Conservation (phyloP, 306 rosid species). For the Castanopsis chinensis region DNA sequence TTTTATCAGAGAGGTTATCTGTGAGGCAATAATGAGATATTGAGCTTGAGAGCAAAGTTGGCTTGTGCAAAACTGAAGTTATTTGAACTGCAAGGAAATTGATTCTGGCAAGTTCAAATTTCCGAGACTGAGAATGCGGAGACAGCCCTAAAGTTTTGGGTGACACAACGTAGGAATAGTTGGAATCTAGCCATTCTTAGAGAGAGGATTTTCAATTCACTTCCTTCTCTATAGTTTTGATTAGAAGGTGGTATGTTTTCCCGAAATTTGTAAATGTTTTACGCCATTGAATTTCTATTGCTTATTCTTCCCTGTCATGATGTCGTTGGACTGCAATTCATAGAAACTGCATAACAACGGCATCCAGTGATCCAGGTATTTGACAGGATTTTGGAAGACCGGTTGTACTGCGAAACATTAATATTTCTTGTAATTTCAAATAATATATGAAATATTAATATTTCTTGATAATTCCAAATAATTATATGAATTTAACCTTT, state of each 20-base stretch:
- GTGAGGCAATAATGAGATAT: constrained; percentile 34
- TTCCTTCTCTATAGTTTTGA: constrained; percentile 1
- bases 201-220: neutral
- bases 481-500: too few relatives aligned
- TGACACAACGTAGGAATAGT: constrained; percentile 6
- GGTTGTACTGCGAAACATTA: neutral
- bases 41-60: constrained; percentile 22
- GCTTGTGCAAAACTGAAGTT: neutral
- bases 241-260: constrained; percentile 3
- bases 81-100: neutral
- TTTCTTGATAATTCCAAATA: too few relatives aligned
- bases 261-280: neutral
- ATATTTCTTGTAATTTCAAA: neutral
- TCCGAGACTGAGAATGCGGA: constrained; percentile 1
- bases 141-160: constrained; percentile 9
- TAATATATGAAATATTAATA: too few relatives aligned
- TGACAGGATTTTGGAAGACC: neutral
- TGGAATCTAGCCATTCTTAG: neutral
- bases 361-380: neutral
- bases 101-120: neutral
- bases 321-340: neutral
- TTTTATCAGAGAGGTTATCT: constrained; percentile 71
- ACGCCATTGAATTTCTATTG: neutral
- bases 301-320: neutral
- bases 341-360: neutral